phyloP scores from a whole-genome alignment of 352 stramenopile species.

The Blastocystis sp. region DNA sequence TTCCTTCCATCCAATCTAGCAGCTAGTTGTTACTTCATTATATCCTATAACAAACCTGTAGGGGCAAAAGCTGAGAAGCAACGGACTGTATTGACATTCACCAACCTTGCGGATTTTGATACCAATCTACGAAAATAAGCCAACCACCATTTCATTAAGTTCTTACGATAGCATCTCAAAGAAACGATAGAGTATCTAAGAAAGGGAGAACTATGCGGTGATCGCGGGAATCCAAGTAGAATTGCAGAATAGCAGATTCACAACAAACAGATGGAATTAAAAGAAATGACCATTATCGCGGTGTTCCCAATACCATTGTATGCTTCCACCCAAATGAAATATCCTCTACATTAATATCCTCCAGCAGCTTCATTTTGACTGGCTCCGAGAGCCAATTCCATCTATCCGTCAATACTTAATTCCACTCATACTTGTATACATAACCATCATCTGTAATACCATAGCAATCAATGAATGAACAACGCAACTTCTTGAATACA shows the following conservation, averaged over 20 bases:
- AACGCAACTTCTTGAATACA: slow-evolving; percentile 51
- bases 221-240: background rate
- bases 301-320: slow-evolving; percentile 55
- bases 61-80: slow-evolving; percentile 64
- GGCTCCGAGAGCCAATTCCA: slow-evolving; percentile 55
- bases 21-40: background rate
- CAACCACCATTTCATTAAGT: background rate
- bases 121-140: slow-evolving; percentile 8
- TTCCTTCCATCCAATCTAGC: slow-evolving; percentile 59
- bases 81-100: slow-evolving; percentile 51
- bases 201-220: background rate
- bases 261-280: slow-evolving; percentile 8
- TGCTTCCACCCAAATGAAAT: slow-evolving; percentile 66
- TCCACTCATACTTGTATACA: slow-evolving; percentile 35
- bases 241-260: background rate
- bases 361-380: slow-evolving; percentile 39
- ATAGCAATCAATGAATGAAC: slow-evolving; percentile 61
- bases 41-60: background rate
- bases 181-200: background rate
- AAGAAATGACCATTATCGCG: background rate
- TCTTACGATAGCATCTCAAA: slow-evolving; percentile 36
- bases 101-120: slow-evolving; percentile 61
- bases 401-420: background rate
- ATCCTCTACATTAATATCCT: slow-evolving; percentile 66
- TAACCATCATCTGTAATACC: slow-evolving; percentile 66